Evolutionary conservation across 306 rosid species (phyloP), one percentile per base, ranked within the genome.

Genomic region (Castanea crenata): DNA sequence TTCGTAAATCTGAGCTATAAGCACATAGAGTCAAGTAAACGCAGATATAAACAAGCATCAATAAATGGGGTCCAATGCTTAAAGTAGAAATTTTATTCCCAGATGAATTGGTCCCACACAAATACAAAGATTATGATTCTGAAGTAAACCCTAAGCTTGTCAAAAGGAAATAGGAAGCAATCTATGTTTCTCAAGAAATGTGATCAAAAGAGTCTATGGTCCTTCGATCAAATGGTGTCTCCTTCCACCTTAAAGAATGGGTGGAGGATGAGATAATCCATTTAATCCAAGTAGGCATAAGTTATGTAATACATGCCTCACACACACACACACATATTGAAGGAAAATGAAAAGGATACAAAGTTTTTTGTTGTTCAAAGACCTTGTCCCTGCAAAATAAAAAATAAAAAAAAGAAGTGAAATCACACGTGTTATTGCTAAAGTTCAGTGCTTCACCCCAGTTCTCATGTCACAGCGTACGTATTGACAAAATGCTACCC

Each of bases 311-410:
- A 59, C 31, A 29, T 23, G 25, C 11, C 67, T 10, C 10, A 1
- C 31, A 23, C 65, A 59, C 31, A 20, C 15, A 34, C 13, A 19
- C 21, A 34, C 2, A 49, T 21, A 46, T 4, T 25, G 51, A 79
- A 55, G 70, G 57, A 73, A 65, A 73, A 54, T 34, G 31, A 76
- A 86, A 86, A 94, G 96, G 94, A 95, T 95, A 93, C 98, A 95
- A 90, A 77, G 68, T 75, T 79, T 91, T 93, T 70, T 93, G 98
- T 78, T 93, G 97, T 72, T 93, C 99, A 81, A 95, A 93, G 78
- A 95, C 94, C 82, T 89, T 89, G 90, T 95, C 97, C 91, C 98
- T 95, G 96, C 84, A 79, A 79, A 74, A 64, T 44, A 81, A 76
- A 49, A 75, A 54, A 55, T 21, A 21, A 32, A 25, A 6, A 54